phyloP scores from a whole-genome alignment of 805 yeast species.

The Clavispora asparagi region DNA sequence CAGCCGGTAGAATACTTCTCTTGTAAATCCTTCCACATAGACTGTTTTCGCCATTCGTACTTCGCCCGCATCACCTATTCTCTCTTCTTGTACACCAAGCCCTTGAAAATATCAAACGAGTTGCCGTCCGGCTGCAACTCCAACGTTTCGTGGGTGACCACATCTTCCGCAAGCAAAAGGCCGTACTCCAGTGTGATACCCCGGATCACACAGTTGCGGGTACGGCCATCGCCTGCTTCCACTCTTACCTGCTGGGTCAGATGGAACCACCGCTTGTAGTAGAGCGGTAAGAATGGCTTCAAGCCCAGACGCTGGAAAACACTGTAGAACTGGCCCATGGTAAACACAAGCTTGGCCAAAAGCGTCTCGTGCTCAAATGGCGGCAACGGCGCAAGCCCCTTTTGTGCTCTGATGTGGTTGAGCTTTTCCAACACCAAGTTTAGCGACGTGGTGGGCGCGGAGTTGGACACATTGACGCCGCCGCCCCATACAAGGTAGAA shows the following conservation, averaged over 20 bases:
- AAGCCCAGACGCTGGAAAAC: slow-evolving; percentile 65
- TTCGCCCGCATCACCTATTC: no score
- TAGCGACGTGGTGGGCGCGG: slow-evolving; percentile 90
- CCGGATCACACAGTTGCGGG: slow-evolving; percentile 53
- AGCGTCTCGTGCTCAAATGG: slow-evolving; percentile 46
- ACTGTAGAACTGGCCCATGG: slow-evolving; percentile 57
- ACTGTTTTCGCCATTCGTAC: no score
- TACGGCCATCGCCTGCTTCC: slow-evolving; percentile 43
- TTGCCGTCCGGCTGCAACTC: slow-evolving; percentile 96
- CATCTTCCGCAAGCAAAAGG: slow-evolving; percentile 68
- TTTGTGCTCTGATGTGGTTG: slow-evolving; percentile 44
- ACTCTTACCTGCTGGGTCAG: slow-evolving; percentile 59
- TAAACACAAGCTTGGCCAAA: slow-evolving; percentile 62
- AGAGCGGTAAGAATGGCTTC: slow-evolving; percentile 56
- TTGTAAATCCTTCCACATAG: no score
- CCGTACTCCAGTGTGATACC: slow-evolving; percentile 90
- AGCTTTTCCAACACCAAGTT: slow-evolving; percentile 61
- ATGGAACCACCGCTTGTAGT: slow-evolving; percentile 87
- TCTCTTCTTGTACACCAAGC: slow-evolving; percentile 55
- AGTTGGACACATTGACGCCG: slow-evolving; percentile 78
- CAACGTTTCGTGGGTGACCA: slow-evolving; percentile 50
- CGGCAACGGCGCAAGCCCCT: slow-evolving; percentile 42
- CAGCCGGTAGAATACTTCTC: no score
- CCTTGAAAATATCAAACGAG: slow-evolving; percentile 91
- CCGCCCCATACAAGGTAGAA: slow-evolving; percentile 77